These are phyloP conservation scores for Didymella keratinophila DNA, from an alignment of 2,329 filamentous ascomycete species.

Conservation along the genomic window DNA sequence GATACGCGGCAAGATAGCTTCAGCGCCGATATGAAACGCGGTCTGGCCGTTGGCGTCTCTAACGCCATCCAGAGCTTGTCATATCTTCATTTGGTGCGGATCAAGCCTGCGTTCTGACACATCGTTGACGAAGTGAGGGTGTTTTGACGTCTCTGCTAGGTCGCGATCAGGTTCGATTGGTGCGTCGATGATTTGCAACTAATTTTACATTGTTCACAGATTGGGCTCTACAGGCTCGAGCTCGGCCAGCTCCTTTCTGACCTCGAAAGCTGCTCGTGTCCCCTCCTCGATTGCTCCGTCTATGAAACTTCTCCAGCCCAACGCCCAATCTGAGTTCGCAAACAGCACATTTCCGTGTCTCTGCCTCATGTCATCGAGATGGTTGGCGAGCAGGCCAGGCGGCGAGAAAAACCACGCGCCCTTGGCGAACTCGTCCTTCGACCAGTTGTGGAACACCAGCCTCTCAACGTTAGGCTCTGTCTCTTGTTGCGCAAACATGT, in stretches of 20 bases:
- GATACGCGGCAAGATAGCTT: background rate
- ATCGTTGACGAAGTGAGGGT: no score
- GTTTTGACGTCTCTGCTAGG: background rate
- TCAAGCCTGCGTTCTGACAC: background rate
- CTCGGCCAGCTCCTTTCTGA: conserved; percentile 30
- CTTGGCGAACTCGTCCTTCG: conserved; percentile 57
- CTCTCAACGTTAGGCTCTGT: conserved; percentile 23
- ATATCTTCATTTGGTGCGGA: background rate
- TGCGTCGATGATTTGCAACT: background rate
- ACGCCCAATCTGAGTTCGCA: conserved; percentile 59
- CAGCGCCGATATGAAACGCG: background rate
- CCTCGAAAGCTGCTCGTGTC: conserved; percentile 45
- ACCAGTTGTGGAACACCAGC: conserved; percentile 60
- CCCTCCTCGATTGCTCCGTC: conserved; percentile 61
- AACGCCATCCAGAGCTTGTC: no score
- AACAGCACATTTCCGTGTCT: conserved; percentile 57
- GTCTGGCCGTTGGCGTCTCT: background rate
- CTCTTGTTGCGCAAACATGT: conserved; percentile 35
- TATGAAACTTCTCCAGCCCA: conserved; percentile 60
- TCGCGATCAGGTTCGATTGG: no score
- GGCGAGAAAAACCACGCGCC: conserved; percentile 49
- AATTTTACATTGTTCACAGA: background rate
- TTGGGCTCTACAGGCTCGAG: background rate
- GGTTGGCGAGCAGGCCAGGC: conserved; percentile 50
- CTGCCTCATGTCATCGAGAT: conserved; percentile 53